phyloP scores from a whole-genome alignment of 2,329 filamentous ascomycete species.

The Cladophialophora chaetospira region DNA sequence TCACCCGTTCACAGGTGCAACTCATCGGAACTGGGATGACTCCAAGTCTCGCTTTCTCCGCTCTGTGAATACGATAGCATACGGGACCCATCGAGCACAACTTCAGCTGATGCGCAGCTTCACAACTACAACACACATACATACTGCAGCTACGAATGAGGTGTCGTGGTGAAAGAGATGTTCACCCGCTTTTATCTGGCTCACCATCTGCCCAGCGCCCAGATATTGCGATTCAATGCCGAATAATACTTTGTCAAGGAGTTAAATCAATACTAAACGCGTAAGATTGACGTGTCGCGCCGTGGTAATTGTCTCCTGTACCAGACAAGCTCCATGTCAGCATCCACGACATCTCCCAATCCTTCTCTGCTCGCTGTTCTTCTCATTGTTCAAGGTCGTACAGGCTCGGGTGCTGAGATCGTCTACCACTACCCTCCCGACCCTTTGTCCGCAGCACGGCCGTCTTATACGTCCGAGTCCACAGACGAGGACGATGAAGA shows the following conservation, averaged over 20 bases:
- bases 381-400: constrained; percentile 72
- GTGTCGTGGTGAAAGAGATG: no score
- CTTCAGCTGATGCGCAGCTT: background rate
- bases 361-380: constrained; percentile 68
- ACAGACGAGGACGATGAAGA: constrained; percentile 29
- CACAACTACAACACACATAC: no score
- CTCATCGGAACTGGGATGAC: constrained; percentile 1
- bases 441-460: constrained; percentile 34
- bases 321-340: constrained; percentile 42
- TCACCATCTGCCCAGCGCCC: background rate
- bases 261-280: constrained; percentile 11
- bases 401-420: constrained; percentile 78
- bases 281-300: constrained; percentile 2
- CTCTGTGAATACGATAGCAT: constrained; percentile 1
- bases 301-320: background rate
- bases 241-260: no score
- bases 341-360: constrained; percentile 52
- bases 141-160: no score
- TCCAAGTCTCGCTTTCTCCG: constrained; percentile 1
- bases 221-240: background rate
- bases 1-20: constrained; percentile 1
- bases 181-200: no score
- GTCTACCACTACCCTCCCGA: constrained; percentile 83
- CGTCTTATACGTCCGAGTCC: constrained; percentile 10
- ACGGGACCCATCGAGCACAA: background rate